Percentiles rank a stretch among this genome's conserved stretches.
These are phyloP conservation scores for Graphilbum sp. DNA, from an alignment of 2,329 filamentous ascomycete species.

Conservation along the genomic window DNA sequence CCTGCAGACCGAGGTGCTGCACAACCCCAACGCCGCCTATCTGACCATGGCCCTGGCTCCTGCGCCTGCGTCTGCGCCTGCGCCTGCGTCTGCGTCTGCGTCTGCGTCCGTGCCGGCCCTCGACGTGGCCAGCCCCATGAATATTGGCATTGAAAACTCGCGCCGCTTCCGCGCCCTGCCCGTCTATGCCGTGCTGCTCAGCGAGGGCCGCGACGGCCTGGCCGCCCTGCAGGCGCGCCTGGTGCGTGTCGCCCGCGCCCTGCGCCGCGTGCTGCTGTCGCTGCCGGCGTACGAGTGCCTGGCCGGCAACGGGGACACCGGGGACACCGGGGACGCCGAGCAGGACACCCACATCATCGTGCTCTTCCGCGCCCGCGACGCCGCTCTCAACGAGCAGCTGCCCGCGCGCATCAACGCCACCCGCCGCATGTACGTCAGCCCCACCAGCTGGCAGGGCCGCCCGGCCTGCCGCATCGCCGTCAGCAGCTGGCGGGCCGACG, in stretches of 20 bases:
- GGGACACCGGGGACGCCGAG: conserved; percentile 22
- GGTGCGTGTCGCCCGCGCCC: conserved; percentile 49
- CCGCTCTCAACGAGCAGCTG: conserved; percentile 46
- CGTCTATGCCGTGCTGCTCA: conserved; percentile 63
- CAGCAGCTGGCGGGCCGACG: conserved; percentile 66
- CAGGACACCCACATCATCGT: conserved; percentile 50
- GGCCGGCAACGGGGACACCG: conserved; percentile 25
- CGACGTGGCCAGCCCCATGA: conserved; percentile 60
- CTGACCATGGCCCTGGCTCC: conserved; percentile 25
- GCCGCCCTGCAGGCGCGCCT: conserved; percentile 54
- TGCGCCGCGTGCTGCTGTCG: conserved; percentile 46
- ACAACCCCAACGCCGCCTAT: conserved; percentile 77
- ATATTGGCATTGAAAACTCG: conserved; percentile 82
- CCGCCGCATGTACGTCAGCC: conserved; percentile 65
- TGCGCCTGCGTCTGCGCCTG: conserved; percentile 15
- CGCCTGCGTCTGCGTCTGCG: conserved; percentile 13
- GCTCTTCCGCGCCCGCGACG: conserved; percentile 57
- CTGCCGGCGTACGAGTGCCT: conserved; percentile 51
- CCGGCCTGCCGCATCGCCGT: conserved; percentile 72
- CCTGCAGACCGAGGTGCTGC: conserved; percentile 49
- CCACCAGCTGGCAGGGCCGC: conserved; percentile 58
- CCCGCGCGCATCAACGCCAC: conserved; percentile 57
- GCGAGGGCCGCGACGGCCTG: conserved; percentile 57
- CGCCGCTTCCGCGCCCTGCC: conserved; percentile 82
- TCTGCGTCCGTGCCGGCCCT: conserved; percentile 9